Evolutionary conservation across 2,329 filamentous ascomycete genomes (phyloP), one percentile per base, ranked within the genome.

Genomic region (Sporothrix pseudoabietina): DNA sequence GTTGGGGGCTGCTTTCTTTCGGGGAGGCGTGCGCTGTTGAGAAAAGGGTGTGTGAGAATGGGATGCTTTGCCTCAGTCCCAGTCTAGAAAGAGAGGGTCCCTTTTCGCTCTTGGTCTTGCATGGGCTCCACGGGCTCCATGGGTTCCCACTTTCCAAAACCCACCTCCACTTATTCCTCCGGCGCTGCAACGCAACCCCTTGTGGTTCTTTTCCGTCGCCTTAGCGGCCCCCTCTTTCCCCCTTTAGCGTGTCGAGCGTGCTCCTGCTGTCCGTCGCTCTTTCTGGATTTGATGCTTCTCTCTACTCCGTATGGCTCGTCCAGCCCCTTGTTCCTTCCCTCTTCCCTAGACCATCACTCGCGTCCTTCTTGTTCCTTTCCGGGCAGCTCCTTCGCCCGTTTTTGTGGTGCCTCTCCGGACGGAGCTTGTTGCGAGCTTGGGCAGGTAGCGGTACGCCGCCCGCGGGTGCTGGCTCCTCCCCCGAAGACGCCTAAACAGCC

Each of bases 101-200:
- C 35, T 35, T 39, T n/a, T 35, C 57, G 32, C 59, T 44, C 61
- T 65, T n/a, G 61, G 61, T 26, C 35, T 65, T 22, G 6, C 5
- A 26, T 9, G 44, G 35, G 35, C 35, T 35, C 35, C 35, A 35
- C 7, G n/a, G 35, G 35, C 35, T 35, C 35, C 35, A 35, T 35
- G 35, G 35, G 5, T 52, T 30, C 22, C 41, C n/a, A 14, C 22
- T 26, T 41, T 49, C 14, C 14, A 49, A 49, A n/a, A 30, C 44
- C 47, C 68, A 44, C 61, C 39, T 66, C 68, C 68, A 70, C 68
- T 70, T 54, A 39, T 57, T 57, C 68, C 52, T 44, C 49, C 68
- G 47, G 47, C 66, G 66, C 66, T 69, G 66, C 66, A 54, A 69
- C 66, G 66, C 66, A 26, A 54, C 47, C 65, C 65, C 65, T 68